phyloP scores from a whole-genome alignment of 495 filamentous ascomycete genomes.

The Aspergillus sclerotioniger region DNA sequence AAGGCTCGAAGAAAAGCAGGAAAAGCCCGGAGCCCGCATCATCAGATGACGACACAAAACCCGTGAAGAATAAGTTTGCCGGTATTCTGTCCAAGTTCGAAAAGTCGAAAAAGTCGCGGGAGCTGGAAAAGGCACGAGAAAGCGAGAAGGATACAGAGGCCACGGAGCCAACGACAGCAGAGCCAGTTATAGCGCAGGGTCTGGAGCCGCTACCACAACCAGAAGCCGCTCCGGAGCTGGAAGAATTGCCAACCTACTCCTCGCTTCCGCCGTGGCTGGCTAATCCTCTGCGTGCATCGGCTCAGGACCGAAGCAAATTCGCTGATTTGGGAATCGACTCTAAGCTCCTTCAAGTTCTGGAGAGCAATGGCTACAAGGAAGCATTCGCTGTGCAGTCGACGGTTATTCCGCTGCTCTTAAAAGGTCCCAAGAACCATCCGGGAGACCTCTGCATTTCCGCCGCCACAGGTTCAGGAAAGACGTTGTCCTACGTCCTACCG shows the following conservation, averaged over 20 bases:
- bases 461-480: slow-evolving; percentile 92
- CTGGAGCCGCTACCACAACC: slow-evolving; percentile 79
- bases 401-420: slow-evolving; percentile 73
- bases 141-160: slow-evolving; percentile 24
- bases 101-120: slow-evolving; percentile 35
- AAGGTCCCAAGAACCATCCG: slow-evolving; percentile 50
- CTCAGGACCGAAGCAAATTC: slow-evolving; percentile 59
- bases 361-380: slow-evolving; percentile 62
- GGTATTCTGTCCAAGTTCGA: slow-evolving; percentile 48
- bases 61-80: slow-evolving; percentile 37
- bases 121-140: slow-evolving; percentile 29
- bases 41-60: slow-evolving; percentile 18
- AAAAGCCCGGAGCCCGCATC: background rate
- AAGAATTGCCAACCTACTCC: slow-evolving; percentile 45
- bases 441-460: slow-evolving; percentile 87
- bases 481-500: slow-evolving; percentile 84
- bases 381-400: slow-evolving; percentile 85
- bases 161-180: slow-evolving; percentile 21
- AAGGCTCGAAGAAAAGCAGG: slow-evolving; percentile 6
- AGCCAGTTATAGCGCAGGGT: slow-evolving; percentile 56
- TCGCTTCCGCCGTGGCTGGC: slow-evolving; percentile 67
- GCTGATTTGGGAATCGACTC: slow-evolving; percentile 54
- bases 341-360: slow-evolving; percentile 59
- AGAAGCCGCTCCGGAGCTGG: slow-evolving; percentile 52
- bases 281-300: slow-evolving; percentile 62